Evolutionary conservation across 768 basidiomycete genomes (phyloP).

Genomic region (Auriscalpium vulgare): DNA sequence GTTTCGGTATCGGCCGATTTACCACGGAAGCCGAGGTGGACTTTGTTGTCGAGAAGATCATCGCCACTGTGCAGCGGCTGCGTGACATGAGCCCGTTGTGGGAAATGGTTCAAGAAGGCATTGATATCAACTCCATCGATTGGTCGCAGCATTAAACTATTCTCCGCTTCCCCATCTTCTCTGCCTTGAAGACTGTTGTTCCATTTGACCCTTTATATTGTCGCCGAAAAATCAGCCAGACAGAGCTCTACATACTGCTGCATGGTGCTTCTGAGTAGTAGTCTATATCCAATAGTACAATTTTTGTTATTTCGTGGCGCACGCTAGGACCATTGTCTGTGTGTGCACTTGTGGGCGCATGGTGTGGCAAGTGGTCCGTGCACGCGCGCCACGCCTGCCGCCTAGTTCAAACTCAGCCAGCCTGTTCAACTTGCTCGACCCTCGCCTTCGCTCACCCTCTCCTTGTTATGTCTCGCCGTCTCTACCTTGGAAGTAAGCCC

Average conservation of each 20-base stretch:
- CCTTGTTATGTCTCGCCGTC: slow-evolving; percentile 65
- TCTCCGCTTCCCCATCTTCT: not conserved
- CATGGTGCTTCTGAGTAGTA: too few species aligned
- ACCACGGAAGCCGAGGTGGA: slow-evolving; percentile 97
- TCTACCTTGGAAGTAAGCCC: slow-evolving; percentile 75
- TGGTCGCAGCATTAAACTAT: slow-evolving; percentile 67
- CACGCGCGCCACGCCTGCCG: not conserved
- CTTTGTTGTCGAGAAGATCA: slow-evolving; percentile 83
- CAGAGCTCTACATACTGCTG: too few species aligned
- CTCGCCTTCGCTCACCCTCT: slow-evolving; percentile 5
- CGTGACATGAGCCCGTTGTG: slow-evolving; percentile 97
- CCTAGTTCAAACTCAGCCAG: not conserved
- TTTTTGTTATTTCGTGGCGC: too few species aligned
- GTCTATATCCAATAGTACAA: too few species aligned
- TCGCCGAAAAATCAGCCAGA: too few species aligned
- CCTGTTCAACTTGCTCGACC: not conserved
- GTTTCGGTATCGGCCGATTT: slow-evolving; percentile 96
- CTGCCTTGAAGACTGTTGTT: too few species aligned
- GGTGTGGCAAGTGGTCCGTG: not conserved
- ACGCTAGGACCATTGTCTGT: too few species aligned
- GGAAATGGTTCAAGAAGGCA: slow-evolving; percentile 99
- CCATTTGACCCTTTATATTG: too few species aligned
- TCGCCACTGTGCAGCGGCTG: slow-evolving; percentile 76
- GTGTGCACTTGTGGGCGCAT: too few species aligned
- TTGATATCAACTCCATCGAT: slow-evolving; percentile 90